phyloP scores from a whole-genome alignment of 2,329 filamentous ascomycete genomes.

The Aspergillus felis region DNA sequence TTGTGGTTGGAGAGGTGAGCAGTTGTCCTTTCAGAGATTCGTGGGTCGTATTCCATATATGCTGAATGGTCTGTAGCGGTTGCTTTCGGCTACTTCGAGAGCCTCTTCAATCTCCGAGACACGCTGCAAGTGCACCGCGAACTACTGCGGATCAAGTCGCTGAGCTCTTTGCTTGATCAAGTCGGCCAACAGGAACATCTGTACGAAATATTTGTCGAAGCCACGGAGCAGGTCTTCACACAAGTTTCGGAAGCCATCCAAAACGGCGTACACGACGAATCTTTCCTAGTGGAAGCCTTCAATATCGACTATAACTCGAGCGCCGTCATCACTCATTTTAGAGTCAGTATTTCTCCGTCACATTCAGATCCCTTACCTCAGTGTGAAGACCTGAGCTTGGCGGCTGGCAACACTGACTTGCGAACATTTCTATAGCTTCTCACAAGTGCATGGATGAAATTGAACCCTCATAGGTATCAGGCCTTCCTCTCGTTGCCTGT shows the following conservation, averaged over 20 bases:
- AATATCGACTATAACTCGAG: conserved; percentile 67
- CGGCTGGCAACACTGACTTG: conserved; percentile 12
- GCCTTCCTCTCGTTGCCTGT: conserved; percentile 66
- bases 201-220: conserved; percentile 79
- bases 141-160: conserved; percentile 63
- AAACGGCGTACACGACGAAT: conserved; percentile 51
- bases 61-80: conserved; percentile 59
- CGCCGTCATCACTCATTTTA: conserved; percentile 79
- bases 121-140: conserved; percentile 65
- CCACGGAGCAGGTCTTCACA: conserved; percentile 64
- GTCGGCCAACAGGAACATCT: conserved; percentile 66
- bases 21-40: conserved; percentile 11
- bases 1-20: conserved; percentile 94
- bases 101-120: conserved; percentile 66
- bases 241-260: conserved; percentile 59
- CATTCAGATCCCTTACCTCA: neutral
- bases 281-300: conserved; percentile 64
- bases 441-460: conserved; percentile 79
- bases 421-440: conserved; percentile 56
- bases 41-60: conserved; percentile 10
- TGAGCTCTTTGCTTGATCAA: conserved; percentile 66
- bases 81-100: conserved; percentile 90
- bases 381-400: conserved; percentile 5
- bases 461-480: conserved; percentile 64
- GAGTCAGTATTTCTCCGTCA: conserved; percentile 42